phyloP scores from a whole-genome alignment of 1,139 yeast genomes.

The Hansenula anomala region DNA sequence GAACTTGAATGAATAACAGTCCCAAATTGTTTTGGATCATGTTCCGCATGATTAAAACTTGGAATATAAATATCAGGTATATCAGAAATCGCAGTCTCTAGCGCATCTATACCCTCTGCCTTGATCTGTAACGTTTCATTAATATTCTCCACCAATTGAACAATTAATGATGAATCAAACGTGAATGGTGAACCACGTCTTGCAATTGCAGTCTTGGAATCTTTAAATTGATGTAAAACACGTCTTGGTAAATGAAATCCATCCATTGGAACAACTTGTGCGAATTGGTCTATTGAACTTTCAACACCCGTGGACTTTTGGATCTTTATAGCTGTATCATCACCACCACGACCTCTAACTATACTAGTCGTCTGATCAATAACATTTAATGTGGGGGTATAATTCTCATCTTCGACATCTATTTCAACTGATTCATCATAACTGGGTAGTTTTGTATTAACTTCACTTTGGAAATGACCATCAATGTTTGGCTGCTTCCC shows the following conservation, averaged over 20 bases:
- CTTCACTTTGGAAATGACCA: slow-evolving; percentile 1
- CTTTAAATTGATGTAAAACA: slow-evolving; percentile 44
- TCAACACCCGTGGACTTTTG: not conserved
- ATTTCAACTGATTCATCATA: slow-evolving; percentile 29
- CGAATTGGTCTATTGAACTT: slow-evolving; percentile 18
- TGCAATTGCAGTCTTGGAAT: slow-evolving; percentile 51
- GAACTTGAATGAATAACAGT: slow-evolving; percentile 36
- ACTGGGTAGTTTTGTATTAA: slow-evolving; percentile 14
- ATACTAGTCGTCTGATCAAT: slow-evolving; percentile 7
- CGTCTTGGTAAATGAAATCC: slow-evolving; percentile 75
- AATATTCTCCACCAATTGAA: slow-evolving; percentile 11
- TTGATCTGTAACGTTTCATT: slow-evolving; percentile 10
- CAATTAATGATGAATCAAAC: slow-evolving; percentile 49
- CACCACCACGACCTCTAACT: slow-evolving; percentile 31
- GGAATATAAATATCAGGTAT: slow-evolving; percentile 49
- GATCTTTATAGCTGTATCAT: slow-evolving; percentile 20
- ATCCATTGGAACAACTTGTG: slow-evolving; percentile 59
- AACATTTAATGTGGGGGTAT: slow-evolving; percentile 22
- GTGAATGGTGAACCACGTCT: slow-evolving; percentile 86
- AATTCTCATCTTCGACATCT: slow-evolving; percentile 42
- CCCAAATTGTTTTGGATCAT: slow-evolving; percentile 55
- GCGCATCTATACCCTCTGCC: slow-evolving; percentile 3
- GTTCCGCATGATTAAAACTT: slow-evolving; percentile 67
- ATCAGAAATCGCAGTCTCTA: slow-evolving; percentile 11
- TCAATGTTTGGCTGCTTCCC: not conserved